Evolutionary conservation across 2,329 filamentous ascomycete species (phyloP), one percentile per base, ranked within the genome.

Genomic region (Xylaria sp.): DNA sequence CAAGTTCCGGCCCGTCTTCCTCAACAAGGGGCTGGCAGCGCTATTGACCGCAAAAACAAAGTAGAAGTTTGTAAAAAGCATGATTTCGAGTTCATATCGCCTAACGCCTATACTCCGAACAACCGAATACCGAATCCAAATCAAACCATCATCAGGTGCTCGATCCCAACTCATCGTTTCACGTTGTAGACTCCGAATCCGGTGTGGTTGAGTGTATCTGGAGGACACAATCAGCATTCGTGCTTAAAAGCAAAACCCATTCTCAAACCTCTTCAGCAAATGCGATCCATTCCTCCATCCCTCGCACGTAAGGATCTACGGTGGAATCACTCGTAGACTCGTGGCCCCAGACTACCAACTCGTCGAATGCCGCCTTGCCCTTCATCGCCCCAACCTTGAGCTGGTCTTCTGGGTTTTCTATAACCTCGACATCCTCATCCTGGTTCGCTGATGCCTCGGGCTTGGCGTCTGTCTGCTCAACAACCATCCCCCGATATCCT

Each of bases 281-380:
- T 11, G 84, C 83, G 65, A 97, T 83, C 93, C 94, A 97, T 79
- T 97, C 94, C 72, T 90, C 86, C 51, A 97, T 82, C 0, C 91
- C 89, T 77, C 91, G 90, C 4, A 93, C 83, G 77, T 93, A 96
- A 1, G 86, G 83, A 79, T 97, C 93, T 5, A 81, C 81, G 32
- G 84, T 83, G 0, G 84, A 84, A 68, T 91, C 89, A 5, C 89
- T 89, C 58, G 88, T 74, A 0, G 82, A 79, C 72, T 96, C 94
- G 78, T 97, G 94, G 0, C 88, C 90, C 94, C 94, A 98, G n/a
- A 97, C 85, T 2, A 93, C 81, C 59, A 97, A 78, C 63, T 92
- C 85, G 6, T 93, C 88, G 76, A 98, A 98, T 17, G 84, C 84
- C 1, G 89, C 89, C 21, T 89, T 83, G 51, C 88, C 83, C 59